These are phyloP conservation scores for Periconia sp. DNA, from an alignment of 2,329 filamentous ascomycete species.

Conservation along the genomic window DNA sequence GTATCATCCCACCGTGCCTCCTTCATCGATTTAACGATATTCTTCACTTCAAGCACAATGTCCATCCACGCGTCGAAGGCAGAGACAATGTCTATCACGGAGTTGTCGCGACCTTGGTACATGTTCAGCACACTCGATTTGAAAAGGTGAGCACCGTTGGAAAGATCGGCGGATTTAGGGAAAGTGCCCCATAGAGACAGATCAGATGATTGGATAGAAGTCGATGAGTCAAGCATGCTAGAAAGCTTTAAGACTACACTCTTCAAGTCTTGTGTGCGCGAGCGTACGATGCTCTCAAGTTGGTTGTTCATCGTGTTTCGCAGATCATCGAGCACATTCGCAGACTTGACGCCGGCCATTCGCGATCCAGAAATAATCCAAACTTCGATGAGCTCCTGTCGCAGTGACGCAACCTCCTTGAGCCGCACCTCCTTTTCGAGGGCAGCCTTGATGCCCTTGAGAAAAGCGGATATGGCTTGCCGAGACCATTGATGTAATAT, in stretches of 20 bases:
- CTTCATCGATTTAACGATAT: constrained; percentile 68
- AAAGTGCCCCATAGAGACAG: constrained; percentile 71
- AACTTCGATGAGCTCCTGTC: constrained; percentile 72
- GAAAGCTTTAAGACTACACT: constrained; percentile 70
- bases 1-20: constrained; percentile 78
- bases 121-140: constrained; percentile 72
- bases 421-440: constrained; percentile 69
- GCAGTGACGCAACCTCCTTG: constrained; percentile 70
- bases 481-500: constrained; percentile 49
- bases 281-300: constrained; percentile 67
- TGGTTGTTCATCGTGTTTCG: constrained; percentile 72
- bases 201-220: constrained; percentile 50
- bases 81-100: constrained; percentile 66
- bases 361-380: constrained; percentile 75
- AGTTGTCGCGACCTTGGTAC: constrained; percentile 73
- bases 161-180: constrained; percentile 69
- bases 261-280: constrained; percentile 68
- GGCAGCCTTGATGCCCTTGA: constrained; percentile 66
- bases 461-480: constrained; percentile 45
- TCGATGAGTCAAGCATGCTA: constrained; percentile 67
- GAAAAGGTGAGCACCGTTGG: constrained; percentile 70
- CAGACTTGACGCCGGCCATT: constrained; percentile 70
- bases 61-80: constrained; percentile 75
- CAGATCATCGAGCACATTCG: constrained; percentile 71
- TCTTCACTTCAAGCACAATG: constrained; percentile 71